Evolutionary conservation across 768 basidiomycete genomes (phyloP).

Genomic region (Daedalea quercina): DNA sequence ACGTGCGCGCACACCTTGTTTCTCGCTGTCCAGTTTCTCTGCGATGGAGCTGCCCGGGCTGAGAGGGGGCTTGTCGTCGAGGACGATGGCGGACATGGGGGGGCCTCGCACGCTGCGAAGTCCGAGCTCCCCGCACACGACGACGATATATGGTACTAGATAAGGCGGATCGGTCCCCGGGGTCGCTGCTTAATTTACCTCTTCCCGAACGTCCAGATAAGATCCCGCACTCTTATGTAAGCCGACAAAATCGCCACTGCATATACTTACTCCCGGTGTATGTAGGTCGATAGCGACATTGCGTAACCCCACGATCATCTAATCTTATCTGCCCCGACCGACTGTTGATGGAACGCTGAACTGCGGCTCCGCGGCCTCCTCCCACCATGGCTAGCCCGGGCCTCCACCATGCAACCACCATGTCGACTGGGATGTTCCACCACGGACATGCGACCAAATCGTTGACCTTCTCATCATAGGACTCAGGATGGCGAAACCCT

Average conservation of each 20-base stretch:
- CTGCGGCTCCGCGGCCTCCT: too few relatives aligned
- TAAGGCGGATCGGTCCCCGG: neutral
- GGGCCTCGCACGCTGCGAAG: neutral
- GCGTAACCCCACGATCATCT: too few relatives aligned
- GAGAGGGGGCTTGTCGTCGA: constrained; percentile 8
- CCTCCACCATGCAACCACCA: too few relatives aligned
- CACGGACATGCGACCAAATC: too few relatives aligned
- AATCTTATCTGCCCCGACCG: too few relatives aligned
- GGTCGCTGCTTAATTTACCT: neutral
- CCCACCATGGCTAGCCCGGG: too few relatives aligned
- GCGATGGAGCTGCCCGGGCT: constrained; percentile 13
- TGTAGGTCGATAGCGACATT: too few relatives aligned
- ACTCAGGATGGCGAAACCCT: too few relatives aligned
- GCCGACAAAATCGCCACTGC: neutral
- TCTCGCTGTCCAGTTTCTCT: constrained; percentile 18
- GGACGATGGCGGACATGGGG: constrained; percentile 6
- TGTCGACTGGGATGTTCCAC: too few relatives aligned
- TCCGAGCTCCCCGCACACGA: neutral
- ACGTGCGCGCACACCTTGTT: constrained; percentile 9
- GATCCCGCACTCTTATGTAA: neutral
- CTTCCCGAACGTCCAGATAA: neutral
- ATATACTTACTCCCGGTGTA: too few relatives aligned
- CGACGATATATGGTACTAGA: neutral
- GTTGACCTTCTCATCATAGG: too few relatives aligned
- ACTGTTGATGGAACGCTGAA: too few relatives aligned